A percentile compares a stretch with the other conserved stretches of the same genome.
phyloP scores from a whole-genome alignment of 768 basidiomycete genomes.

The Boletus rubroflammeus region DNA sequence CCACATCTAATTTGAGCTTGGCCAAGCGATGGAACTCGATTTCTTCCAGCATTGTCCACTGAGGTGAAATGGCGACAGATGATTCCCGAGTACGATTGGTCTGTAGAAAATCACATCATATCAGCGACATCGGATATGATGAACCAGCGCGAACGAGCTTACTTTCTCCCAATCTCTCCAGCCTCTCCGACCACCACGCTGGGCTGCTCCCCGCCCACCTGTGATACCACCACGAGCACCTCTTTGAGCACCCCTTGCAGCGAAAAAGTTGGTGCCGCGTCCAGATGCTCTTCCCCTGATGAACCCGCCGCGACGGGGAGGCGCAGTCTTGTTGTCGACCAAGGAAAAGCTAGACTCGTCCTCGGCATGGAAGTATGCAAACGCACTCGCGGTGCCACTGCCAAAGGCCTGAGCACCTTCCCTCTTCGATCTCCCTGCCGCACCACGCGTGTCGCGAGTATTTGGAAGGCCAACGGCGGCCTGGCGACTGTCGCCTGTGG shows the following conservation, averaged over 20 bases:
- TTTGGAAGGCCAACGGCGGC: constrained; percentile 45
- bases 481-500: constrained; percentile 61
- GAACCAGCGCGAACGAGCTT: constrained; percentile 10
- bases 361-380: constrained; percentile 97
- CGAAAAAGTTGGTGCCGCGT: constrained; percentile 35
- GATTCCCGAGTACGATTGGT: constrained; percentile 85
- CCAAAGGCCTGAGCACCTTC: constrained; percentile 86
- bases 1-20: constrained; percentile 92
- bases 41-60: constrained; percentile 96
- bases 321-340: constrained; percentile 81
- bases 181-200: constrained; percentile 51
- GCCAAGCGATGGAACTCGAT: constrained; percentile 91
- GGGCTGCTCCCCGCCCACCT: constrained; percentile 42
- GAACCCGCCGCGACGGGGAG: constrained; percentile 70
- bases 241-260: constrained; percentile 42
- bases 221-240: constrained; percentile 42
- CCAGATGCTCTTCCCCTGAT: constrained; percentile 44
- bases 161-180: constrained; percentile 98
- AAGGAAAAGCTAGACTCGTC: constrained; percentile 97
- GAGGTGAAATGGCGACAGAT: constrained; percentile 86
- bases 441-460: constrained; percentile 48
- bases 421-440: constrained; percentile 56
- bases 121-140: not conserved
- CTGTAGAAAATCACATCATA: constrained; percentile 34
- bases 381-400: constrained; percentile 85